Percentiles rank a stretch among this genome's conserved stretches.
phyloP scores from a whole-genome alignment of 495 filamentous ascomycete genomes.

The Penicillium manginii region DNA sequence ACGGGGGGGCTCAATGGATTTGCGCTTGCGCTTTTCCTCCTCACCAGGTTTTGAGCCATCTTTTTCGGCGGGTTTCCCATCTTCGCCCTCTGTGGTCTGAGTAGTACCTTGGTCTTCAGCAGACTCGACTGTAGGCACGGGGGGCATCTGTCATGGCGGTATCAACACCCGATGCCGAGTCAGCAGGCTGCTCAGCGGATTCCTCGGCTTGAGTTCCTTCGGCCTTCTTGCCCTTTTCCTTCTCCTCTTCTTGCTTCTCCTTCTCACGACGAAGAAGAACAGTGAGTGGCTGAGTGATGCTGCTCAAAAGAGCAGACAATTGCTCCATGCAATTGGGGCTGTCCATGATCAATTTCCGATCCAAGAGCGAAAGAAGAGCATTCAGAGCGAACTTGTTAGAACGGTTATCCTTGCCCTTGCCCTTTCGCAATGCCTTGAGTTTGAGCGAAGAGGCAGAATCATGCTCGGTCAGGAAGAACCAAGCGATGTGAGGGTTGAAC shows the following conservation, averaged over 20 bases:
- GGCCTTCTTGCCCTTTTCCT: slow-evolving; percentile 54
- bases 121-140: slow-evolving; percentile 38
- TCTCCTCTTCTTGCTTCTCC: slow-evolving; percentile 64
- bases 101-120: slow-evolving; percentile 31
- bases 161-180: slow-evolving; percentile 36
- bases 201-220: slow-evolving; percentile 35
- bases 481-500: slow-evolving; percentile 82
- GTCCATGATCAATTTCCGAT: slow-evolving; percentile 91
- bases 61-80: slow-evolving; percentile 31
- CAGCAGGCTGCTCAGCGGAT: slow-evolving; percentile 23
- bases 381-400: slow-evolving; percentile 91
- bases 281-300: slow-evolving; percentile 85
- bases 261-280: slow-evolving; percentile 84
- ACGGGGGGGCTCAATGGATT: slow-evolving; percentile 80
- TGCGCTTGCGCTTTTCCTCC: slow-evolving; percentile 70
- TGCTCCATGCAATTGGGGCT: slow-evolving; percentile 94
- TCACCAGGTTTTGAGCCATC: slow-evolving; percentile 51
- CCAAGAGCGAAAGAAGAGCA: slow-evolving; percentile 81
- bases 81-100: slow-evolving; percentile 27
- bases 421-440: slow-evolving; percentile 74
- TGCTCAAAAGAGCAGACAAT: slow-evolving; percentile 81
- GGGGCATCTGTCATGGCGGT: slow-evolving; percentile 49
- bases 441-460: slow-evolving; percentile 76
- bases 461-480: slow-evolving; percentile 95
- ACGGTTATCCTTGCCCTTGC: slow-evolving; percentile 82